These are phyloP conservation scores for Candida nitratophila DNA, from an alignment of 805 yeast genomes.

Conservation along the genomic window DNA sequence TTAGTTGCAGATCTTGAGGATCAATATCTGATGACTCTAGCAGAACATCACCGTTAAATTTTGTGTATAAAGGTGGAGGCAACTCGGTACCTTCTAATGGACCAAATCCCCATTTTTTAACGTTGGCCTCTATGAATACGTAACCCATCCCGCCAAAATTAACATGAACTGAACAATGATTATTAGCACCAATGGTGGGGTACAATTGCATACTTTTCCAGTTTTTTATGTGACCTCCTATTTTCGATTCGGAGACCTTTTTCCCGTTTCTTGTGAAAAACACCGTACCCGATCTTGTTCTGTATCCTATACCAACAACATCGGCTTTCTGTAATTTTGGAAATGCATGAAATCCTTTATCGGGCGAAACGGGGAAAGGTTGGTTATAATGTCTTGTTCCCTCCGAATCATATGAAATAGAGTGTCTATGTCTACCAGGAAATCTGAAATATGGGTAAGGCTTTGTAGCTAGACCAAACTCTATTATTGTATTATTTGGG, in stretches of 20 bases:
- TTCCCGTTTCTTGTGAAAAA: slow-evolving; percentile 95
- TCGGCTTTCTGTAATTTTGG: slow-evolving; percentile 75
- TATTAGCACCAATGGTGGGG: slow-evolving; percentile 86
- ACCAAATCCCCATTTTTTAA: slow-evolving; percentile 94
- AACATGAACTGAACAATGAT: slow-evolving; percentile 76
- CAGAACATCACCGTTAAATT: slow-evolving; percentile 69
- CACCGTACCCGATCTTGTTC: slow-evolving; percentile 74
- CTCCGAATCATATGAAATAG: slow-evolving; percentile 80
- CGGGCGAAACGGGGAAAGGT: slow-evolving; percentile 45
- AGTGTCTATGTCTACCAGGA: slow-evolving; percentile 85
- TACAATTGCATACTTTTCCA: slow-evolving; percentile 65
- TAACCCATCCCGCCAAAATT: slow-evolving; percentile 90
- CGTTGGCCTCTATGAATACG: slow-evolving; percentile 87
- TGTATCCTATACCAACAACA: slow-evolving; percentile 87
- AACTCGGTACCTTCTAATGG: slow-evolving; percentile 81
- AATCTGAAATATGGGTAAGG: slow-evolving; percentile 93
- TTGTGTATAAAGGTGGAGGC: slow-evolving; percentile 91
- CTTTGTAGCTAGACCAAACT: slow-evolving; percentile 75
- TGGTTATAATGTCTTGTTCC: slow-evolving; percentile 78
- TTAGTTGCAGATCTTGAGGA: slow-evolving; percentile 34
- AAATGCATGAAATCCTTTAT: slow-evolving; percentile 40
- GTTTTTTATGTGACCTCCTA: slow-evolving; percentile 73
- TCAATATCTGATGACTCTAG: slow-evolving; percentile 55
- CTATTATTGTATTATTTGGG: slow-evolving; percentile 46
- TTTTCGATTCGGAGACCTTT: slow-evolving; percentile 70